A percentile compares a stretch with the other conserved stretches of the same genome.
Conservation (phyloP, 1,284 basidiomycete genomes). For the Exobasidium cylindrosporum region DNA sequence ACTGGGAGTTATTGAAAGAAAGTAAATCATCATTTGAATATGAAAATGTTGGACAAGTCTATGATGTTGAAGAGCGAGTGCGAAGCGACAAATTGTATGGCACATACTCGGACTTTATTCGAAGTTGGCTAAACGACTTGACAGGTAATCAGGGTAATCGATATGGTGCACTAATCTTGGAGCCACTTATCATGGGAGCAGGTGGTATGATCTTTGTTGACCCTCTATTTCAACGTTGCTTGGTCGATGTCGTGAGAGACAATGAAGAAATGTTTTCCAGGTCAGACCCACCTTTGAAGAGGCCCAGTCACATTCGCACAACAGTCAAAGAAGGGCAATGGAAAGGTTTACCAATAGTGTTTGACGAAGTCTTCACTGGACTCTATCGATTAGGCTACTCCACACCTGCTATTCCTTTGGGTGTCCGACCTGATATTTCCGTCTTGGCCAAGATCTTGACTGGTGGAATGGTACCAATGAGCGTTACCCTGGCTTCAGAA, state of each 20-base stretch:
- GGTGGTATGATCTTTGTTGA: conserved; percentile 98
- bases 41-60: conserved; percentile 65
- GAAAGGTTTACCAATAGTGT: conserved; percentile 83
- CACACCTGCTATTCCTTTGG: conserved; percentile 33
- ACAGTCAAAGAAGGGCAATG: conserved; percentile 57
- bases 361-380: conserved; percentile 94
- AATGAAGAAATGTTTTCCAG: conserved; percentile 58
- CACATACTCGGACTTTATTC: conserved; percentile 68
- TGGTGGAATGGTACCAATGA: conserved; percentile 83
- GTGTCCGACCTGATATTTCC: conserved; percentile 64
- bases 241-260: conserved; percentile 76
- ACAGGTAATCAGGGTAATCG: conserved; percentile 49
- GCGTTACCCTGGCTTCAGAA: conserved; percentile 70
- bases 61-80: conserved; percentile 70
- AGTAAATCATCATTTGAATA: conserved; percentile 15
- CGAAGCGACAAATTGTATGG: conserved; percentile 62
- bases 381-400: conserved; percentile 73
- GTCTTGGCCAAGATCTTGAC: conserved; percentile 93
- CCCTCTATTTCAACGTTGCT: conserved; percentile 85
- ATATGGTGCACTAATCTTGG: conserved; percentile 75
- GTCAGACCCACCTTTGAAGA: conserved; percentile 35
- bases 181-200: conserved; percentile 90
- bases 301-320: not conserved
- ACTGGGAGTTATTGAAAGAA: not conserved
- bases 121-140: conserved; percentile 62